phyloP scores from a whole-genome alignment of 148 eudicot genomes.

The Heliamphora exappendiculata region DNA sequence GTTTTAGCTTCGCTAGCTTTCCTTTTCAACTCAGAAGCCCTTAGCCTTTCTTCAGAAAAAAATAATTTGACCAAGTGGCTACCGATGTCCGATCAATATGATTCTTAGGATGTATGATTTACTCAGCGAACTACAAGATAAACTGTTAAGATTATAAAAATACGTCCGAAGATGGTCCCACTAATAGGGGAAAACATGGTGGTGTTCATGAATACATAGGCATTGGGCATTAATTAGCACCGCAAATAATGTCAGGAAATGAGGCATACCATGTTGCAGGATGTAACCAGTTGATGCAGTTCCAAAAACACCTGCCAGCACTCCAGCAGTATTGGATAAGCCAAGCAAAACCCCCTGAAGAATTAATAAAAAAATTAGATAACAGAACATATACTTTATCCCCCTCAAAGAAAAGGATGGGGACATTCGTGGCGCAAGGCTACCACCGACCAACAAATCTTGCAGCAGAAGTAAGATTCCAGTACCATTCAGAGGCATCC shows the following conservation, averaged over 20 bases:
- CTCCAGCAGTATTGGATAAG: constrained; percentile 93
- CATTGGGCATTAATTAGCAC: neutral
- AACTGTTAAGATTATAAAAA: too few relatives aligned
- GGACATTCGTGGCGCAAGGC: neutral
- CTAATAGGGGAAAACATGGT: neutral
- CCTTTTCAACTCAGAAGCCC: too few relatives aligned
- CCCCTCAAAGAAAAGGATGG: neutral
- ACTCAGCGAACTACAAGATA: neutral
- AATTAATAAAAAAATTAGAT: constrained; percentile 2
- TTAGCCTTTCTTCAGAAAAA: too few relatives aligned
- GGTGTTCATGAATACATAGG: neutral
- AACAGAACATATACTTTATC: neutral
- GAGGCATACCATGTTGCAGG: constrained; percentile 75
- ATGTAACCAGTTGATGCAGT: constrained; percentile 96
- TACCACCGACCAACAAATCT: neutral
- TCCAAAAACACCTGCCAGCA: constrained; percentile 85
- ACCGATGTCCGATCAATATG: too few relatives aligned
- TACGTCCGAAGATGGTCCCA: too few relatives aligned
- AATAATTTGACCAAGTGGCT: too few relatives aligned
- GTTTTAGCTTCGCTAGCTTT: too few relatives aligned
- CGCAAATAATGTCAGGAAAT: neutral
- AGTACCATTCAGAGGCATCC: too few relatives aligned
- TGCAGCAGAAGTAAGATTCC: neutral
- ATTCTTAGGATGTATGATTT: too few relatives aligned
- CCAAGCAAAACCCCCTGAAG: constrained; percentile 85